Base-by-base conservation (phyloP, 202 grass and related monocot species). In the Digitaria exilis region DNA sequence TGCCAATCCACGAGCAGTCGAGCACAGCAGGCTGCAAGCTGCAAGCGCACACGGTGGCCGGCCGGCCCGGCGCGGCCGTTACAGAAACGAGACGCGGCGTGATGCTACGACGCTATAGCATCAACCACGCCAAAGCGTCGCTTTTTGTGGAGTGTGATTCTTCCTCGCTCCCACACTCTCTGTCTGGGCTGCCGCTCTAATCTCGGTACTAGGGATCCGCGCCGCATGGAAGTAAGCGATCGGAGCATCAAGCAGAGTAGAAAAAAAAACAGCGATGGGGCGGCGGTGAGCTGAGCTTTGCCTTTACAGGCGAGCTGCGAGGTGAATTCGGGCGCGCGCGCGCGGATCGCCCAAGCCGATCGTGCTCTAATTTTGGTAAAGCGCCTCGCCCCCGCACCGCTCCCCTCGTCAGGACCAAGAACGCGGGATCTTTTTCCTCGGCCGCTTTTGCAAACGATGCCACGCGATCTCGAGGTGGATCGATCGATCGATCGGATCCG, bases 301-400 rank as follows among this genome's bases (percentile, higher is more conserved):
- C 79, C 84, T 90, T 90, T 86, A 72, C 84, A 74, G 74, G 74
- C 84, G 83, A 73, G 58, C n/a, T n/a, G 49, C 30, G 77, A 58
- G 35, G 9, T 18, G 24, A 60, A 17, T n/a, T n/a, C n/a, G n/a
- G n/a, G n/a, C n/a, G n/a, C n/a, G n/a, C n/a, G n/a, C n/a, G n/a
- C 68, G 48, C 77, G 65, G 78, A 84, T 90, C 74, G 60, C 72
- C 49, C 29, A 41, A 26, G 66, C 77, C 56, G 72, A 73, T 84
- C 80, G 80, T 84, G 75, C 88, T 75, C 88, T 65, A 48, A 76
- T 90, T 90, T 87, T 84, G 84, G 84, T 87, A 90, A 90, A 90
- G 84, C 85, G 72, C 1, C 70, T 37, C 35, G 35, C n/a, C n/a
- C n/a, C 35, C 35, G 6, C 43, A 39, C 39, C 46, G 56, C 15